Evolutionary conservation across 306 rosid genomes (phyloP).

Genomic region (Sechiopsis laciniata): DNA sequence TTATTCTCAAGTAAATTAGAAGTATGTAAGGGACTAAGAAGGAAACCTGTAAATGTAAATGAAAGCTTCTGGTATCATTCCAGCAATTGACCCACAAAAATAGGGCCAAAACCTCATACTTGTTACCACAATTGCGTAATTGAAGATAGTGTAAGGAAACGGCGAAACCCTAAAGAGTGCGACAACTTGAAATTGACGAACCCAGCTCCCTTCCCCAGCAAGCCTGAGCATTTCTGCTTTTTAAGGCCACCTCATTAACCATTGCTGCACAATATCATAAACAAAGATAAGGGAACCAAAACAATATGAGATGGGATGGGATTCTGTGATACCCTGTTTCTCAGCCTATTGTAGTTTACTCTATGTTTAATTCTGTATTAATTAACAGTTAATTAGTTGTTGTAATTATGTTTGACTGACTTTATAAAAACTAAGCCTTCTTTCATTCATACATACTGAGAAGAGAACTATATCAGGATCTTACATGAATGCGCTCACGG

Average conservation of each 20-base stretch:
- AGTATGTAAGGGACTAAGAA: slow-evolving; percentile 14
- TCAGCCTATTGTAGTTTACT: not conserved
- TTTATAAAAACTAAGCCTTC: not conserved
- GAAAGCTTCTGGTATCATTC: slow-evolving; percentile 98
- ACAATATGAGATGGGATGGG: not conserved
- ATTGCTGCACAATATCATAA: slow-evolving; percentile 47
- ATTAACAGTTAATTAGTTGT: not conserved
- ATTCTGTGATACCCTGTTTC: not conserved
- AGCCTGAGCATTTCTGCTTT: slow-evolving; percentile 84
- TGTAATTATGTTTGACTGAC: not conserved
- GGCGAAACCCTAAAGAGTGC: slow-evolving; percentile 90
- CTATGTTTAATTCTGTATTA: not conserved
- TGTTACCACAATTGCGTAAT: slow-evolving; percentile 87
- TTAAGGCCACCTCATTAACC: slow-evolving; percentile 89
- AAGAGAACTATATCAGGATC: not conserved
- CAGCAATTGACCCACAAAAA: slow-evolving; percentile 81
- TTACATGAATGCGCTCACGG: slow-evolving; percentile 86
- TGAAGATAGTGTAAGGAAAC: slow-evolving; percentile 94
- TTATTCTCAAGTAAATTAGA: not conserved
- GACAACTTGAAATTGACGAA: slow-evolving; percentile 85
- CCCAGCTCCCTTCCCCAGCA: slow-evolving; percentile 92
- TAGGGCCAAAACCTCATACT: slow-evolving; percentile 94
- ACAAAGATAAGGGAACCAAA: slow-evolving; percentile 17
- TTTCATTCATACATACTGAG: not conserved
- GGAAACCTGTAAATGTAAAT: slow-evolving; percentile 82